Evolutionary conservation across 23 red algal species (phyloP), one percentile per base, ranked within the genome.

Genomic region (Gracilariopsis chorda): DNA sequence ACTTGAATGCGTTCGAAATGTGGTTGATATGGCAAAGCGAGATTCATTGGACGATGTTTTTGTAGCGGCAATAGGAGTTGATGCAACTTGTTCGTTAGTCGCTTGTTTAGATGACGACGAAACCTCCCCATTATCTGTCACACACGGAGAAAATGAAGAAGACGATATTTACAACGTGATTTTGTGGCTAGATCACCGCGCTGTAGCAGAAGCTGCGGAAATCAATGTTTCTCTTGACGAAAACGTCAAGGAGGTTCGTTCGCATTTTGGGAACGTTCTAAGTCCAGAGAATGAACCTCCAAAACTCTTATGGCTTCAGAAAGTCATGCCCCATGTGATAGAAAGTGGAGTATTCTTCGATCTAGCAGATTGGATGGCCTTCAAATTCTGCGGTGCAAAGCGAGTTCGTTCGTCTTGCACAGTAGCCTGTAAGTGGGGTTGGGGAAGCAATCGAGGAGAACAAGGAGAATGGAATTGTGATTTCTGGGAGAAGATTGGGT

Each of bases 161-260:
- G 60, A 62, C 37, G 82, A 87, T 37, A 36, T 35, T 3, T 90
- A 61, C 48, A 86, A 96, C 39, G 53, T 96, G 20, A 85, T 96
- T 23, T 57, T 96, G 20, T 96, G 94, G 94, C 76, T 92, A 70
- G 94, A 96, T 87, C 94, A 88, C 25, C 94, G 94, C 27, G 94
- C 88, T 14, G 72, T 84, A 19, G 63, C 33, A 24, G 88, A 96
- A 55, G 94, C 84, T 0, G 80, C 63, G 19, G 45, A 80, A 55
- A 96, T 96, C 1, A 96, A 88, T 17, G 69, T 37, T 36, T 14
- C 23, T 49, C 33, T 14, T 11, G 40, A 68, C 10, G 69, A 37
- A 52, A 64, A 36, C 19, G 86, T 78, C 0, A 63, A 90, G 41
- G 68, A 45, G 14, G 71, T 90, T 14, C 20, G 52, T 11, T 52